Percentiles rank a stretch among this genome's conserved stretches.
phyloP scores from a whole-genome alignment of 2,329 filamentous ascomycete genomes.

The Beauveria scarabaeidicola region DNA sequence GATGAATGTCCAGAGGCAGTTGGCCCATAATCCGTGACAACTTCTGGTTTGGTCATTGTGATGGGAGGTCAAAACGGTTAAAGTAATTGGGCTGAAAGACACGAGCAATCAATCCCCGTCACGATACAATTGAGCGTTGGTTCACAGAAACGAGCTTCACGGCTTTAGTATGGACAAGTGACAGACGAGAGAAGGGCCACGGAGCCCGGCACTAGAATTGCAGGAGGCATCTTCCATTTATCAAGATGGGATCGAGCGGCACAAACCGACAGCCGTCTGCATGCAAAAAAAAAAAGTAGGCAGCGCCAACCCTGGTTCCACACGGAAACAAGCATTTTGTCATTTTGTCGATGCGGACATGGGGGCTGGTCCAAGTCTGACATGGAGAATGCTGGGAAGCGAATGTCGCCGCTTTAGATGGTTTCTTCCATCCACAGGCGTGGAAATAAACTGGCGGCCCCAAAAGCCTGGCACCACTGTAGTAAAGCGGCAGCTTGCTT shows the following conservation, averaged over 20 bases:
- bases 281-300: background rate
- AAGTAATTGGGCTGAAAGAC: background rate
- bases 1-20: background rate
- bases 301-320: constrained; percentile 3
- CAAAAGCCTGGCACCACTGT: background rate
- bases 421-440: background rate
- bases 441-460: background rate
- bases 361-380: background rate
- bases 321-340: background rate
- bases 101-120: background rate
- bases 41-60: constrained; percentile 1
- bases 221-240: background rate
- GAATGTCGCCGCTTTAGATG: constrained; percentile 1
- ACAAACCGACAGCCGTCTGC: constrained; percentile 6
- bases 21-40: background rate
- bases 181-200: background rate
- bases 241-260: background rate
- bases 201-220: background rate
- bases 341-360: background rate
- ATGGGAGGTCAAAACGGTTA: background rate
- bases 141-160: background rate
- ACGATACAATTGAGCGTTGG: background rate
- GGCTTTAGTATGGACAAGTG: too few relatives aligned
- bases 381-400: background rate
- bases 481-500: background rate